These are phyloP conservation scores for Thymus mandschuricus DNA, from an alignment of 257 asterid species.

Conservation along the genomic window DNA sequence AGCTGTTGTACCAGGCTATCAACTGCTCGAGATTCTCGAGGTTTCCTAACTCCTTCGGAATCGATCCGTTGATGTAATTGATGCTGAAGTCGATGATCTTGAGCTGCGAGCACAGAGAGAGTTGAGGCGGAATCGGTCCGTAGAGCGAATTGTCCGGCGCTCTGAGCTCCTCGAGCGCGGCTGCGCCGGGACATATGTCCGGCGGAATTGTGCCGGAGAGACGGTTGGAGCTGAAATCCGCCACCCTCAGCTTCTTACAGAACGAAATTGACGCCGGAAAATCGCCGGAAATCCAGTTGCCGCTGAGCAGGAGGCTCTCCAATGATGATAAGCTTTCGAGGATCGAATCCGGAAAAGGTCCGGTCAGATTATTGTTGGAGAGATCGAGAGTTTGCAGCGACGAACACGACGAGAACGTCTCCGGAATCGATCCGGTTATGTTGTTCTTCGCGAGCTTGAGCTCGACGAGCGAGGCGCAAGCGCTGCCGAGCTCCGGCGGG, in stretches of 20 bases:
- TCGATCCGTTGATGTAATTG: conserved; percentile 79
- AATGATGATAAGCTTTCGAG: conserved; percentile 56
- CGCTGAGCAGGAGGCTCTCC: conserved; percentile 63
- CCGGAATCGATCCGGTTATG: conserved; percentile 77
- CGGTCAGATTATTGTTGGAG: conserved; percentile 73
- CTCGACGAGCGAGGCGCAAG: conserved; percentile 67
- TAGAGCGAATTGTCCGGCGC: conserved; percentile 70
- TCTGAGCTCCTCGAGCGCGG: conserved; percentile 76
- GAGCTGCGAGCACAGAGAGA: conserved; percentile 67
- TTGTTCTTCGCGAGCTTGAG: conserved; percentile 76
- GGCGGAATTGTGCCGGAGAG: conserved; percentile 70
- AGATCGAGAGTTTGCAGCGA: conserved; percentile 66
- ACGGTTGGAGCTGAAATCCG: conserved; percentile 80
- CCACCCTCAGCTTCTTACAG: conserved; percentile 64
- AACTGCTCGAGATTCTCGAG: conserved; percentile 84
- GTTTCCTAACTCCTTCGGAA: conserved; percentile 73
- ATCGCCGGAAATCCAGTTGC: conserved; percentile 61
- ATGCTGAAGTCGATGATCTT: conserved; percentile 85
- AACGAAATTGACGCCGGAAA: conserved; percentile 79
- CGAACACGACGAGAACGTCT: conserved; percentile 67
- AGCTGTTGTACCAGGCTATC: conserved; percentile 87
- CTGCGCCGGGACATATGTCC: conserved; percentile 69
- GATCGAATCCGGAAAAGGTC: conserved; percentile 73
- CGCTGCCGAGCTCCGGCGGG: conserved; percentile 67
- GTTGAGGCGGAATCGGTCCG: conserved; percentile 72